Conservation (phyloP, 164 flowering plant species). For the Brasenia schreberi region DNA sequence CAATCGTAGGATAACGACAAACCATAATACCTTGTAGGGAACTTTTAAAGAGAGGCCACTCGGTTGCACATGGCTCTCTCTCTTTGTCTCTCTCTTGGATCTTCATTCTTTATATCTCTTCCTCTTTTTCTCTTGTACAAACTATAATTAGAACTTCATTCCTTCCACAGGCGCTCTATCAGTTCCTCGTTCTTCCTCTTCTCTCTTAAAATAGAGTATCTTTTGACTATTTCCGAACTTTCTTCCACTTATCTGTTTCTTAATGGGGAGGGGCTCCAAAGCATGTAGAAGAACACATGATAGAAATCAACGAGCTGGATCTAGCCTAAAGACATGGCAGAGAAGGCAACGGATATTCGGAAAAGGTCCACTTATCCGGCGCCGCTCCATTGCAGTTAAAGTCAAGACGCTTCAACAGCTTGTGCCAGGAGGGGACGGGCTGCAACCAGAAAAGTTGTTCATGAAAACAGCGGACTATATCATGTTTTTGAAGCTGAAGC, state of each 20-base stretch:
- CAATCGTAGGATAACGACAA: neutral
- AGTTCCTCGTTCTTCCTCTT: neutral
- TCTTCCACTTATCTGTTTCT: neutral
- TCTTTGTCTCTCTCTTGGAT: neutral
- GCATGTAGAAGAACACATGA: neutral
- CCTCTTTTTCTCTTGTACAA: neutral
- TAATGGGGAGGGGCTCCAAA: neutral
- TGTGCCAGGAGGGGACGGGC: conserved; percentile 48
- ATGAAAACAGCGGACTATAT: conserved; percentile 52
- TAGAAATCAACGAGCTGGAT: neutral
- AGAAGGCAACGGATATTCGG: neutral
- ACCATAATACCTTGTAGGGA: no score
- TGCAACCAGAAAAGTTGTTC: conserved; percentile 41
- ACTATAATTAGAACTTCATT: neutral
- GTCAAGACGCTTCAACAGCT: conserved; percentile 42
- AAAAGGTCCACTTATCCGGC: neutral
- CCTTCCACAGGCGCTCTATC: neutral
- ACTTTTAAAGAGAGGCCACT: neutral
- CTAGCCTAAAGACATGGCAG: neutral
- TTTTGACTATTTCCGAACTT: neutral
- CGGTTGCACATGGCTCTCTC: neutral
- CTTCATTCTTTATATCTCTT: neutral
- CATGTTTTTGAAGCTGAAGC: conserved; percentile 44
- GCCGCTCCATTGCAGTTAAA: conserved; percentile 12
- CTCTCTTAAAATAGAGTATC: neutral